phyloP scores from a whole-genome alignment of 192 early-diverging fungal genomes.

The Phycomyces nitens region DNA sequence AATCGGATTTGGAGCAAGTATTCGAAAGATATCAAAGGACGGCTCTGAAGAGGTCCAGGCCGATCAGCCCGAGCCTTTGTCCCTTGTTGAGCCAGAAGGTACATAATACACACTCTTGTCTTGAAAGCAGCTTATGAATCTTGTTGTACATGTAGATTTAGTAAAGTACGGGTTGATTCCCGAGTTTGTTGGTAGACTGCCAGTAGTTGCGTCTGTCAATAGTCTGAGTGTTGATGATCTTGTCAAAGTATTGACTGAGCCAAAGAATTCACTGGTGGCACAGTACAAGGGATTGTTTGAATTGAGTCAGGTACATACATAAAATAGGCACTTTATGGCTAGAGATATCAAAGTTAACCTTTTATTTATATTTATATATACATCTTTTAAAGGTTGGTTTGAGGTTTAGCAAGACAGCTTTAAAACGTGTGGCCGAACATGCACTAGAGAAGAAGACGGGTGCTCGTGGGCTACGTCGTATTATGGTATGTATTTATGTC shows the following conservation, averaged over 20 bases:
- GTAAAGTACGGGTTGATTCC: conserved; percentile 87
- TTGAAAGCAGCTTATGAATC: too few relatives aligned
- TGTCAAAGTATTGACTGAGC: conserved; percentile 73
- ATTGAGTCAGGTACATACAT: conserved; percentile 51
- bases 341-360: background rate
- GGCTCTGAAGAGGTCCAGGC: background rate
- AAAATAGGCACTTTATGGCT: too few relatives aligned
- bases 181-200: conserved; percentile 88
- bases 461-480: conserved; percentile 82
- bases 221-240: conserved; percentile 65
- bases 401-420: conserved; percentile 65
- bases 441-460: conserved; percentile 83
- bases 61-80: conserved; percentile 30
- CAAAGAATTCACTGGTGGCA: conserved; percentile 75
- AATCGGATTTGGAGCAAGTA: conserved; percentile 70
- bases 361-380: background rate
- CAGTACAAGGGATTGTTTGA: conserved; percentile 79
- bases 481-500: conserved; percentile 57
- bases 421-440: conserved; percentile 67
- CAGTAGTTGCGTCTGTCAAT: conserved; percentile 74
- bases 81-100: conserved; percentile 21
- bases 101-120: too few relatives aligned
- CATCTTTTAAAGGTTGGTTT: conserved; percentile 40
- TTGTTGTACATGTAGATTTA: conserved; percentile 47
- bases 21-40: conserved; percentile 17